These are phyloP conservation scores for Myochromella boudieri DNA, from an alignment of 768 basidiomycete genomes.

Conservation along the genomic window DNA sequence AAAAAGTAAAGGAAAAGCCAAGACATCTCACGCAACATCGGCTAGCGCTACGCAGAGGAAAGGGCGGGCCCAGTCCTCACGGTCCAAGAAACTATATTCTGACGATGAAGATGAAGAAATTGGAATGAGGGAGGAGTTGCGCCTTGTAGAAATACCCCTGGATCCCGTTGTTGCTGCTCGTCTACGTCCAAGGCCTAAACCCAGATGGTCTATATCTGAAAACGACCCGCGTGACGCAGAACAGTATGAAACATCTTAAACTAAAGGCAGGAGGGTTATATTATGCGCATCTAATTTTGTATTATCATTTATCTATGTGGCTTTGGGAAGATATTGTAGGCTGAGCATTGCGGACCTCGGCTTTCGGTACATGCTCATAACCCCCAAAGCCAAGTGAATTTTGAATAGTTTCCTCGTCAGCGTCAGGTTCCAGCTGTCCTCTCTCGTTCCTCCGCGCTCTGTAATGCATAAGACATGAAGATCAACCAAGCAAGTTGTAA, in stretches of 20 bases:
- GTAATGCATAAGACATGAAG: not conserved
- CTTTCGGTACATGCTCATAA: constrained; percentile 56
- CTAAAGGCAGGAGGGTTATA: not conserved
- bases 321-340: not conserved
- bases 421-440: constrained; percentile 91
- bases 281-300: constrained; percentile 9
- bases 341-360: constrained; percentile 21
- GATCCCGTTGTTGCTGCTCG: constrained; percentile 21
- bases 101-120: constrained; percentile 10
- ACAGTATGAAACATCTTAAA: not conserved
- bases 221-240: not conserved
- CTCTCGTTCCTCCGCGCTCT: constrained; percentile 85
- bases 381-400: constrained; percentile 73
- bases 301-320: constrained; percentile 10
- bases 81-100: constrained; percentile 9
- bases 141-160: constrained; percentile 14
- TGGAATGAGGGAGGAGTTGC: not conserved
- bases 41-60: constrained; percentile 11
- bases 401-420: constrained; percentile 74
- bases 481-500: not conserved
- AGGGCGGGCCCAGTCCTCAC: constrained; percentile 2
- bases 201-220: constrained; percentile 9
- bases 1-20: constrained; percentile 17
- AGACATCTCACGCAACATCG: constrained; percentile 10
- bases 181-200: constrained; percentile 35